Base-by-base conservation (phyloP, 345 rosid genomes). In the Garcia nutans region DNA sequence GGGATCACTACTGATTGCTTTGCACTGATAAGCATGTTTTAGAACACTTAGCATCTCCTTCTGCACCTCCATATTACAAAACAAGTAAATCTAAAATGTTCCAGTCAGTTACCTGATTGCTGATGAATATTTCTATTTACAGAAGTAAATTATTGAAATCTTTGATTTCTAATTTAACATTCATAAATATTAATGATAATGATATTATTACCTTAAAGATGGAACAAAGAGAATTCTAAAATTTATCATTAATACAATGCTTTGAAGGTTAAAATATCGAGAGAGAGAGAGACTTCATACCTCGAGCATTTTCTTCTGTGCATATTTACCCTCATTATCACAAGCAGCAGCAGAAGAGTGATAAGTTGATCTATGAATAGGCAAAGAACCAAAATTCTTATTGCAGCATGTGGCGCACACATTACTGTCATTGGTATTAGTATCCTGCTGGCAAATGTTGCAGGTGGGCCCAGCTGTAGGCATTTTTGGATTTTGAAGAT, bases 331-430 rank as follows among this genome's bases (percentile, higher is more conserved):
- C 76, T 41, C 12, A 3, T 74, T 64, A 33, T 20, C 72, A 59
- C 22, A 17, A 71, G 63, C 28, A 67, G 75, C 23, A 2, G 72
- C 47, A 26, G 82, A 67, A 69, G 77, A 77, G 63, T 68, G 60
- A 20, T 13, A 70, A 65, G 75, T 61, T 81, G 79, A 73, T 76
- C 41, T 70, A 74, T 81, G 86, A 64, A 49, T 28, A 74, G 77
- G 84, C 19, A 52, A 75, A 66, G 79, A 74, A 74, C 55, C 56
- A n/a, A 42, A 41, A 17, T 70, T 64, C 52, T 71, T 68, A 60
- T 44, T 70, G 65, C 70, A 81, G 86, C 94, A 89, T 73, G 81
- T 74, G 28, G 64, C 74, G 79, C 91, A 91, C 70, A 77, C 82
- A 63, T 57, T 66, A 65, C 81, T 19, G 13, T 74, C 16, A 58